Conservation (phyloP, 768 basidiomycete species). For the Xerocomus spinulosus region DNA sequence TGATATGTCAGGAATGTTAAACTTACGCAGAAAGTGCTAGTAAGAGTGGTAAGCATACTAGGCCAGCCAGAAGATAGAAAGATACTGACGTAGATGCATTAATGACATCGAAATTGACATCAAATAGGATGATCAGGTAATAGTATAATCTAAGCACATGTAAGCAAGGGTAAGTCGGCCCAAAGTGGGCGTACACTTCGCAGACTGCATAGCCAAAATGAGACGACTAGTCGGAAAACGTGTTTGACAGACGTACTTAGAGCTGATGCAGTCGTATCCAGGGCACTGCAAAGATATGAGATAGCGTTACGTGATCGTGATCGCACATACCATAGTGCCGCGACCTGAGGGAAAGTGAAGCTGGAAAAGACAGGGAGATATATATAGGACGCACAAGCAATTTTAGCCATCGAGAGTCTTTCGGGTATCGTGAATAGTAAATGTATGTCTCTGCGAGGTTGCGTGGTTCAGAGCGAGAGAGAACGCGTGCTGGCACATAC, state of each 20-base stretch:
- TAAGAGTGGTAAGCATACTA: constrained; percentile 2
- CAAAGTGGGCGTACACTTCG: constrained; percentile 19
- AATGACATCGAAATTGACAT: constrained; percentile 20
- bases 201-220: constrained; percentile 16
- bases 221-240: constrained; percentile 1
- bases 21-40: constrained; percentile 31
- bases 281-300: constrained; percentile 3
- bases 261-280: constrained; percentile 25
- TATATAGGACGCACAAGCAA: constrained; percentile 16
- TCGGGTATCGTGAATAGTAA: constrained; percentile 27
- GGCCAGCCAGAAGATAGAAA: too few species aligned
- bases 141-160: constrained; percentile 23
- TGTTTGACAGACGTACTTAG: constrained; percentile 18
- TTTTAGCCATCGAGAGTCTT: constrained; percentile 15
- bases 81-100: constrained; percentile 25
- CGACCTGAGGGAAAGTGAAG: constrained; percentile 15
- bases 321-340: constrained; percentile 15
- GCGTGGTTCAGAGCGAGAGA: not conserved
- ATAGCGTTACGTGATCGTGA: not conserved
- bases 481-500: constrained; percentile 20
- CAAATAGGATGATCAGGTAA: constrained; percentile 24
- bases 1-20: not conserved
- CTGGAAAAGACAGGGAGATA: not conserved
- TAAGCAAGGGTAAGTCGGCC: constrained; percentile 5
- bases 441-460: constrained; percentile 23